Percentiles rank a stretch among this genome's conserved stretches.
Conservation (phyloP, 2,329 filamentous ascomycete species). For the Ophiosphaerella herpotricha region DNA sequence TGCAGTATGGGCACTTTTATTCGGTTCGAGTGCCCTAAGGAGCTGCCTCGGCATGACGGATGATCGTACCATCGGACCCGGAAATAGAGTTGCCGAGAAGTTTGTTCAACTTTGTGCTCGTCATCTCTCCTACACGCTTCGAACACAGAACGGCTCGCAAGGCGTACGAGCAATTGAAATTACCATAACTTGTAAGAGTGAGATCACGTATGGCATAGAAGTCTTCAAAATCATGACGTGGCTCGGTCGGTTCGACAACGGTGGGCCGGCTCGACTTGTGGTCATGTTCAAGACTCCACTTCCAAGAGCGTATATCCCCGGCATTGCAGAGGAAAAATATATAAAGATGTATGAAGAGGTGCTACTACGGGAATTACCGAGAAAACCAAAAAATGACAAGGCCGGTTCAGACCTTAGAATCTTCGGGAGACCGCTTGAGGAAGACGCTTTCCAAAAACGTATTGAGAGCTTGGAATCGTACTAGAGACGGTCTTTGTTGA, state of each 20-base stretch:
- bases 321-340: too few relatives aligned
- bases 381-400: too few relatives aligned
- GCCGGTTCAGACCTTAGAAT: too few relatives aligned
- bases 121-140: background rate
- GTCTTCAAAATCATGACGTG: background rate
- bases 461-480: too few relatives aligned
- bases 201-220: conserved; percentile 1
- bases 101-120: conserved; percentile 1
- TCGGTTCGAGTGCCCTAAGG: background rate
- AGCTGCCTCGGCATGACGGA: conserved; percentile 8
- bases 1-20: conserved; percentile 14
- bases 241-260: background rate
- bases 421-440: too few relatives aligned
- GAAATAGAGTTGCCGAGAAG: background rate
- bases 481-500: too few relatives aligned
- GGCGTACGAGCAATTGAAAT: conserved; percentile 8
- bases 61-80: too few relatives aligned
- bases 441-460: too few relatives aligned
- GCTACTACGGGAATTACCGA: too few relatives aligned
- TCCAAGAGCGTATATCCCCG: background rate
- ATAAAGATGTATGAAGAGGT: too few relatives aligned
- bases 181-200: conserved; percentile 6
- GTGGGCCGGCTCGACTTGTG: conserved; percentile 3
- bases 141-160: conserved; percentile 1
- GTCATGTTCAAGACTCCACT: conserved; percentile 10